phyloP scores from a whole-genome alignment of 2,329 filamentous ascomycete genomes.

The Ceratocystiopsis brevicomis region DNA sequence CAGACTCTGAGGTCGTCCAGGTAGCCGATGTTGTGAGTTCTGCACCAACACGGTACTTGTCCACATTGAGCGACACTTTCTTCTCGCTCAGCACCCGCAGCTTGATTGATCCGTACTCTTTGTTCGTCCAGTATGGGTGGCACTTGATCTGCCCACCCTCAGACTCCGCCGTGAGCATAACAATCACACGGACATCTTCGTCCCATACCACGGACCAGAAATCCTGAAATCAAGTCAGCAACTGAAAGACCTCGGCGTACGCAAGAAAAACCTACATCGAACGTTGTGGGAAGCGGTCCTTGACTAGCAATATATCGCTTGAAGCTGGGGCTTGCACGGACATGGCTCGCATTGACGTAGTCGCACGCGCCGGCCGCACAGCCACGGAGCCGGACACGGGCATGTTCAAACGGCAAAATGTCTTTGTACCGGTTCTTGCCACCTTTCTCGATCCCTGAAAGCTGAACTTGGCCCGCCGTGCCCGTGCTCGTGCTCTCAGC shows the following conservation, averaged over 20 bases:
- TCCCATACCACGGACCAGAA: slow-evolving; percentile 98
- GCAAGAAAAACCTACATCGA: slow-evolving; percentile 42
- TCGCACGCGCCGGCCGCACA: slow-evolving; percentile 55
- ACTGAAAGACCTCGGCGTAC: background rate
- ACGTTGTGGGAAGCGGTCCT: slow-evolving; percentile 80
- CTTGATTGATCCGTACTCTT: slow-evolving; percentile 58
- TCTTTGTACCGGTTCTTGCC: slow-evolving; percentile 95
- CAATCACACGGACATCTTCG: slow-evolving; percentile 81
- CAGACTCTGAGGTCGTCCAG: too few relatives aligned
- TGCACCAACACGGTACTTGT: slow-evolving; percentile 22
- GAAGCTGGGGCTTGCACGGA: slow-evolving; percentile 62
- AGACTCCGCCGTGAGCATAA: slow-evolving; percentile 88
- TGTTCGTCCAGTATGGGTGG: slow-evolving; percentile 76
- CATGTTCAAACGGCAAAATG: slow-evolving; percentile 90
- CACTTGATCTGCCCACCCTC: slow-evolving; percentile 91
- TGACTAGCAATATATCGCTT: slow-evolving; percentile 94
- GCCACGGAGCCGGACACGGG: slow-evolving; percentile 60
- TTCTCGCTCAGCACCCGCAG: slow-evolving; percentile 66
- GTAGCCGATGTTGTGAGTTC: too few relatives aligned
- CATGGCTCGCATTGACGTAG: slow-evolving; percentile 86
- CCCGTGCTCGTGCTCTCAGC: slow-evolving; percentile 12
- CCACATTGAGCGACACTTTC: slow-evolving; percentile 58
- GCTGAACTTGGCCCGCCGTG: slow-evolving; percentile 33
- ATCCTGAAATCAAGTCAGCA: slow-evolving; percentile 35
- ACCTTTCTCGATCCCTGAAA: slow-evolving; percentile 88